These are phyloP conservation scores for Plenodomus biglobosus DNA, from an alignment of 2,329 filamentous ascomycete species.

Conservation along the genomic window DNA sequence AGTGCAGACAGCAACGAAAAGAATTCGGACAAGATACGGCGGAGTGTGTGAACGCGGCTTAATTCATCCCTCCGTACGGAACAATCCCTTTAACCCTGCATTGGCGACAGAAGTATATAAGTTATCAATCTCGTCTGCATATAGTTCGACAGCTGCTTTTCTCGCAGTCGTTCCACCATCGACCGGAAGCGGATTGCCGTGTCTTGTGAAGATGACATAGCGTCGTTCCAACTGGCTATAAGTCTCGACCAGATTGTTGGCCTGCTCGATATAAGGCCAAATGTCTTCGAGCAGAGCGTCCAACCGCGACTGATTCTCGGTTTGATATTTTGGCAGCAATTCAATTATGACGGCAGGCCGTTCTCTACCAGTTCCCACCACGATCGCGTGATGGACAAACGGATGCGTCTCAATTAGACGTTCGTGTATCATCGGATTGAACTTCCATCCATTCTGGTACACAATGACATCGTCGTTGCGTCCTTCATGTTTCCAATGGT, in stretches of 20 bases:
- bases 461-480: slow-evolving; percentile 28
- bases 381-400: slow-evolving; percentile 33
- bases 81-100: slow-evolving; percentile 10
- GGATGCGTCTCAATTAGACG: slow-evolving; percentile 30
- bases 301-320: slow-evolving; percentile 14
- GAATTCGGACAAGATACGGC: neutral
- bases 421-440: slow-evolving; percentile 27
- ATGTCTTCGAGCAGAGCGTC: slow-evolving; percentile 48
- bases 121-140: slow-evolving; percentile 51
- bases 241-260: slow-evolving; percentile 47
- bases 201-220: slow-evolving; percentile 49
- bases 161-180: slow-evolving; percentile 53
- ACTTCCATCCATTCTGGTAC: slow-evolving; percentile 21
- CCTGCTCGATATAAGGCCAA: slow-evolving; percentile 45
- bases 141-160: slow-evolving; percentile 46
- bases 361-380: slow-evolving; percentile 38
- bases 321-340: slow-evolving; percentile 20
- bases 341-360: slow-evolving; percentile 39
- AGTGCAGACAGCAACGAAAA: no score
- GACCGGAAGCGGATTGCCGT: slow-evolving; percentile 49
- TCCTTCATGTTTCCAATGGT: slow-evolving; percentile 31
- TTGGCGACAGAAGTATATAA: slow-evolving; percentile 42
- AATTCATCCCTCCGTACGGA: slow-evolving; percentile 10
- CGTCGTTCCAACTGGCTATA: slow-evolving; percentile 49
- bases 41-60: no score